Conservation (phyloP, 257 asterid genomes). For the Agastache rugosa region DNA sequence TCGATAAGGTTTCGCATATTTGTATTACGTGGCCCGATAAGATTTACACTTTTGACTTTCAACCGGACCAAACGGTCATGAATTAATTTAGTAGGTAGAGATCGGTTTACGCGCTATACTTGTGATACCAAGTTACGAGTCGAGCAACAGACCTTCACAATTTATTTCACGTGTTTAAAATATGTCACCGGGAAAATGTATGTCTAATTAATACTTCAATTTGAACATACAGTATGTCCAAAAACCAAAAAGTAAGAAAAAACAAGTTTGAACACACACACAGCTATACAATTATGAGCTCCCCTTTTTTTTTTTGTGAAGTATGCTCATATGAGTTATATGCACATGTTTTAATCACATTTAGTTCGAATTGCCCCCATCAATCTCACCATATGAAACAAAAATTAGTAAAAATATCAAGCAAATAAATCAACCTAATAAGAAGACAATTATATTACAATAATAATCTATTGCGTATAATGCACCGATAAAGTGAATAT, state of each 20-base stretch:
- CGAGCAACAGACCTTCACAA: no score
- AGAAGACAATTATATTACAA: not conserved
- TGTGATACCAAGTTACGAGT: no score
- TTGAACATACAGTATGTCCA: not conserved
- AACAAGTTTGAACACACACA: not conserved
- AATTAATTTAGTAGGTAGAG: not conserved
- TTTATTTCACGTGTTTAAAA: not conserved
- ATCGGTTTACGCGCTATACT: not conserved
- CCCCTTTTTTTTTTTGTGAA: no score
- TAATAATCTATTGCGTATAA: no score
- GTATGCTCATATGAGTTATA: no score
- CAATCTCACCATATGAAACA: no score
- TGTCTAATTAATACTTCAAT: constrained; percentile 2
- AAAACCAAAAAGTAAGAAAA: not conserved
- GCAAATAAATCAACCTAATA: not conserved
- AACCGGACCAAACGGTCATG: not conserved
- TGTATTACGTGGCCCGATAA: not conserved
- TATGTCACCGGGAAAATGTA: not conserved
- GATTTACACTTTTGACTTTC: not conserved
- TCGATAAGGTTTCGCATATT: no score
- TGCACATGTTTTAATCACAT: no score
- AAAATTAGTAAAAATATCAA: not conserved
- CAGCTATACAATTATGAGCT: no score
- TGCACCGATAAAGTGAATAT: no score
- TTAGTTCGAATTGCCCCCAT: no score